Evolutionary conservation across 1,139 yeast genomes (phyloP).

Genomic region (Eremothecium sinecaudum): DNA sequence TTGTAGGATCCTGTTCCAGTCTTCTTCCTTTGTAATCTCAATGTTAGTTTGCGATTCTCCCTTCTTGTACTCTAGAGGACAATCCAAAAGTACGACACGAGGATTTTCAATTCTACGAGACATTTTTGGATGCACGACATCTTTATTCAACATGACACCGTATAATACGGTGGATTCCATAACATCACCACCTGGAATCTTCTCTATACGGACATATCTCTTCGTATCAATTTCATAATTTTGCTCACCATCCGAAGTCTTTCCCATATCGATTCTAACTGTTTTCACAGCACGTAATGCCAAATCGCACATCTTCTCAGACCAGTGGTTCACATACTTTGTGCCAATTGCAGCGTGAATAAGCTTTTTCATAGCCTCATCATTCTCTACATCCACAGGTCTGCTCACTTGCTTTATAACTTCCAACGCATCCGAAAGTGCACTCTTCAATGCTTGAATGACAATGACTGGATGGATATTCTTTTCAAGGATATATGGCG

Average conservation of each 20-base stretch:
- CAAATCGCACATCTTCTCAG: constrained; percentile 79
- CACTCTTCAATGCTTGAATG: constrained; percentile 88
- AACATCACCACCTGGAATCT: constrained; percentile 96
- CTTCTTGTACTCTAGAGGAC: constrained; percentile 96
- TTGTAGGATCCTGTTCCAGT: constrained; percentile 91
- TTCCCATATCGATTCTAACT: constrained; percentile 59
- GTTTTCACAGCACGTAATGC: constrained; percentile 85
- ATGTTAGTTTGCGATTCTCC: constrained; percentile 98
- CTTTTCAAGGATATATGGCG: constrained; percentile 80
- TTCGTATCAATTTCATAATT: constrained; percentile 73
- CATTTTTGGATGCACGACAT: constrained; percentile 98
- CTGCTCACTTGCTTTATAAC: constrained; percentile 76
- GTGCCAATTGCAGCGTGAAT: constrained; percentile 93
- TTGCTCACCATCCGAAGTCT: constrained; percentile 39
- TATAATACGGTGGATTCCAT: constrained; percentile 79
- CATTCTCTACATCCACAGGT: constrained; percentile 77
- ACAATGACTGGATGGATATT: constrained; percentile 95
- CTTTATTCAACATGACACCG: constrained; percentile 91
- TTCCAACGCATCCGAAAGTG: constrained; percentile 82
- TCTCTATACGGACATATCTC: constrained; percentile 87
- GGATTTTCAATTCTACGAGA: constrained; percentile 82
- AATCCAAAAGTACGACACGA: constrained; percentile 76
- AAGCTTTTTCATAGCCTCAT: constrained; percentile 75
- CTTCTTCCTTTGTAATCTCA: constrained; percentile 92
- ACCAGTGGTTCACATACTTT: constrained; percentile 87